These are phyloP conservation scores for Ceratocystis albifundus DNA, from an alignment of 2,329 filamentous ascomycete species.

Conservation along the genomic window DNA sequence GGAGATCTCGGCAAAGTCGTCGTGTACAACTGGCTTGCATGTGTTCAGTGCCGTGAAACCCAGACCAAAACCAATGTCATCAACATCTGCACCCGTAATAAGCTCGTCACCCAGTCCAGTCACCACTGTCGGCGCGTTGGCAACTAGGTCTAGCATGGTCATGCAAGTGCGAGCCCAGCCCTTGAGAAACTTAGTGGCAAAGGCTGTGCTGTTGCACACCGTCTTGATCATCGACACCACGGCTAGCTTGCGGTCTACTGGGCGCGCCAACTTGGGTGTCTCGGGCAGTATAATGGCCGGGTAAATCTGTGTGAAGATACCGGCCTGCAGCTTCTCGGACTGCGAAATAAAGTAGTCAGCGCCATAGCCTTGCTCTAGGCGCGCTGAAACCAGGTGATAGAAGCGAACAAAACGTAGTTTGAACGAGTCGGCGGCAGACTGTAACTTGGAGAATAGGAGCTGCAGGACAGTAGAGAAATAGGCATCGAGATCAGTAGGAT, in stretches of 20 bases:
- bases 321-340: slow-evolving; percentile 68
- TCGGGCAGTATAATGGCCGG: slow-evolving; percentile 74
- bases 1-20: slow-evolving; percentile 76
- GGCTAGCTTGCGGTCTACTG: slow-evolving; percentile 83
- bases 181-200: slow-evolving; percentile 70
- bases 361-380: slow-evolving; percentile 68
- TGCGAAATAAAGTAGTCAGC: slow-evolving; percentile 83
- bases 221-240: slow-evolving; percentile 91
- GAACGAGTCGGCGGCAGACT: slow-evolving; percentile 62
- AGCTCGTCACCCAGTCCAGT: slow-evolving; percentile 58
- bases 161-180: slow-evolving; percentile 88
- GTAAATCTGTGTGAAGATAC: slow-evolving; percentile 76
- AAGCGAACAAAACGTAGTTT: slow-evolving; percentile 82
- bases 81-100: slow-evolving; percentile 78
- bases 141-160: slow-evolving; percentile 74
- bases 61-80: slow-evolving; percentile 88
- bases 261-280: slow-evolving; percentile 76
- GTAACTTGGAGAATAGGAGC: slow-evolving; percentile 66
- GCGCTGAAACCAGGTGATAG: slow-evolving; percentile 81
- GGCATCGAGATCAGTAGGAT: slow-evolving; percentile 53
- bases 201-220: slow-evolving; percentile 71
- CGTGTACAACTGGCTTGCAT: slow-evolving; percentile 59
- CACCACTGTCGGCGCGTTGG: slow-evolving; percentile 66
- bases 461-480: slow-evolving; percentile 73
- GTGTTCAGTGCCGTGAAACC: slow-evolving; percentile 92